Percentiles rank a stretch among this genome's conserved stretches.
Conservation (phyloP, 73 alveolate species). For the Symbiodinium natans region DNA sequence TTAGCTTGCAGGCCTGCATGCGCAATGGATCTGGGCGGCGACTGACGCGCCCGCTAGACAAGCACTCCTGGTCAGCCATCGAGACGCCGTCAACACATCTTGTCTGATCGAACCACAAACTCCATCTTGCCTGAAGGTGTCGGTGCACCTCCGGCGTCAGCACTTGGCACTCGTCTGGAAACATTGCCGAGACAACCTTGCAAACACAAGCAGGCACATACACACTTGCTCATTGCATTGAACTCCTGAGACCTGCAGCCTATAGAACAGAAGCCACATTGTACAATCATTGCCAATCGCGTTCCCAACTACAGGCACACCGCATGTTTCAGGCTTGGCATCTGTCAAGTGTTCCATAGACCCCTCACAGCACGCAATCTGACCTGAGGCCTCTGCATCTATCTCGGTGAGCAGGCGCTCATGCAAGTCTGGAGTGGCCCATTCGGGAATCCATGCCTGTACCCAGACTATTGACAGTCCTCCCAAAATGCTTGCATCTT, state of each 20-base stretch:
- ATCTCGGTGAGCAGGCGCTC: constrained; percentile 57
- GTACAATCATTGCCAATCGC: too few species aligned
- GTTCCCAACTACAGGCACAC: too few species aligned
- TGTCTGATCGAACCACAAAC: too few species aligned
- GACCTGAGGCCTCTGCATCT: too few species aligned
- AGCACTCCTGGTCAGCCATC: constrained; percentile 3
- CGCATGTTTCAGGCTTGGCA: too few species aligned
- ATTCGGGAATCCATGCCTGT: constrained; percentile 82
- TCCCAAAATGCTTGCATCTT: neutral
- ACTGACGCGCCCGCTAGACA: constrained; percentile 28
- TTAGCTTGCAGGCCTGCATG: neutral
- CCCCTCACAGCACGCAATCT: too few species aligned
- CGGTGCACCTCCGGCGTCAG: neutral
- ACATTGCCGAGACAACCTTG: constrained; percentile 54
- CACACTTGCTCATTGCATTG: too few species aligned
- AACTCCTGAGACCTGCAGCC: too few species aligned
- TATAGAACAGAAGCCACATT: too few species aligned
- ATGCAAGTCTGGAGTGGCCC: constrained; percentile 91
- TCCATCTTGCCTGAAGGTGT: neutral
- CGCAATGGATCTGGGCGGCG: constrained; percentile 76
- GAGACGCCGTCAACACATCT: neutral
- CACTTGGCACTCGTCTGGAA: constrained; percentile 59
- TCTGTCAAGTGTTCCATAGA: too few species aligned
- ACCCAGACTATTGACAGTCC: neutral
- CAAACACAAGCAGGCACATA: too few species aligned